Conservation (phyloP, 352 stramenopile genomes). For the Pythium oligandrum region DNA sequence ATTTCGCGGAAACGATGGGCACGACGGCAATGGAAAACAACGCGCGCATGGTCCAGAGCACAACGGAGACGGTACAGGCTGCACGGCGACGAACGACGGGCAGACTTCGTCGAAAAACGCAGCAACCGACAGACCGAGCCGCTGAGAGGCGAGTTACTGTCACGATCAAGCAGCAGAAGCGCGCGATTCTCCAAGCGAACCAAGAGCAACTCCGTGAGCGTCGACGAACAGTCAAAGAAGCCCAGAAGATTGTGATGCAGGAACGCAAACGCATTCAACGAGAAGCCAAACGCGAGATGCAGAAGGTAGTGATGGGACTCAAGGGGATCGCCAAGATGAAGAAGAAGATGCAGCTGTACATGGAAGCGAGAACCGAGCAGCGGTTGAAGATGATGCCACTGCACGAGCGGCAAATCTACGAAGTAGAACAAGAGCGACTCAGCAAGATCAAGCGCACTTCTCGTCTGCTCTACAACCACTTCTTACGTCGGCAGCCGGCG, state of each 20-base stretch:
- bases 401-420: constrained; percentile 54
- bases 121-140: neutral
- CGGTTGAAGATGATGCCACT: constrained; percentile 38
- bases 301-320: constrained; percentile 37
- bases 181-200: constrained; percentile 40
- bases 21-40: constrained; percentile 12
- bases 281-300: constrained; percentile 35
- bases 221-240: constrained; percentile 33
- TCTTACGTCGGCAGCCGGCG: constrained; percentile 48
- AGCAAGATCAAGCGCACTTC: constrained; percentile 58
- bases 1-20: constrained; percentile 21
- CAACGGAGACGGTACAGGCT: constrained; percentile 8
- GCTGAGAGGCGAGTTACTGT: constrained; percentile 32
- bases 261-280: constrained; percentile 34
- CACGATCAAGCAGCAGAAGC: constrained; percentile 51
- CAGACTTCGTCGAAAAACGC: too few species aligned
- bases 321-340: constrained; percentile 48
- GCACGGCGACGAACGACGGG: constrained; percentile 4
- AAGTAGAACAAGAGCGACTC: constrained; percentile 55
- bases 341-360: constrained; percentile 49
- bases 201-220: constrained; percentile 35
- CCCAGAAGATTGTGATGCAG: constrained; percentile 20
- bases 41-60: constrained; percentile 9
- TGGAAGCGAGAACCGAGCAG: constrained; percentile 30
- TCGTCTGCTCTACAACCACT: constrained; percentile 67